Percentiles rank a stretch among this genome's conserved stretches.
Evolutionary conservation across 2,329 filamentous ascomycete genomes (phyloP).

Genomic region (Grosmannia huntii): DNA sequence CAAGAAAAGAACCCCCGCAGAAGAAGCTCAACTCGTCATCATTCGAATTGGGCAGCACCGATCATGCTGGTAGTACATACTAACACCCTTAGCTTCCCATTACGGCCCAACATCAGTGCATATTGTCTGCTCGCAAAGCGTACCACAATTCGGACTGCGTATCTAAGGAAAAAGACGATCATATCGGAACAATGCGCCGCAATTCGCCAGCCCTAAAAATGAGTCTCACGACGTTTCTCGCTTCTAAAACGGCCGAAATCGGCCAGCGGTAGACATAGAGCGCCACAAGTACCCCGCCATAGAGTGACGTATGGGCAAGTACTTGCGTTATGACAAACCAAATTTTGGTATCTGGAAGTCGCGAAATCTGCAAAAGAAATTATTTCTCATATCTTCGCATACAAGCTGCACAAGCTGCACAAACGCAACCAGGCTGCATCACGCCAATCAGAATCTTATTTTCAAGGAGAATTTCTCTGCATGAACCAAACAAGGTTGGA

Average conservation of each 20-base stretch:
- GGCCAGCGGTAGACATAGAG: slow-evolving; percentile 1
- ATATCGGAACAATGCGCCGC: not conserved
- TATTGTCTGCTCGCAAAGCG: not conserved
- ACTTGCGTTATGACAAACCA: slow-evolving; percentile 1
- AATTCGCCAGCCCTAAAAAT: not conserved
- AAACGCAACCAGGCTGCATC: not conserved
- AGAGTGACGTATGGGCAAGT: slow-evolving; percentile 2
- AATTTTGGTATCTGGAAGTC: not conserved
- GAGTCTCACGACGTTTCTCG: not conserved
- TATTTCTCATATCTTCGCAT: not conserved
- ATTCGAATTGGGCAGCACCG: not conserved
- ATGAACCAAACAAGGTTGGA: not conserved
- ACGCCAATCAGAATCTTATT: not conserved
- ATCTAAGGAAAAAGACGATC: not conserved
- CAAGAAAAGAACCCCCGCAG: not conserved
- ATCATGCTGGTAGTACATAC: not conserved
- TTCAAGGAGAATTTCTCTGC: not conserved
- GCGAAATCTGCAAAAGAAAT: slow-evolving; percentile 1
- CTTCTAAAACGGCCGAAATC: slow-evolving; percentile 6
- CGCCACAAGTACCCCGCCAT: slow-evolving; percentile 10
- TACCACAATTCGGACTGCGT: not conserved
- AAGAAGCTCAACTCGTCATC: not conserved
- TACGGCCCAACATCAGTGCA: not conserved
- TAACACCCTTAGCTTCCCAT: not conserved
- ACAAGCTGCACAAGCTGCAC: not conserved